Base-by-base conservation (phyloP, 345 rosid species). In the Fremontodendron californicum region DNA sequence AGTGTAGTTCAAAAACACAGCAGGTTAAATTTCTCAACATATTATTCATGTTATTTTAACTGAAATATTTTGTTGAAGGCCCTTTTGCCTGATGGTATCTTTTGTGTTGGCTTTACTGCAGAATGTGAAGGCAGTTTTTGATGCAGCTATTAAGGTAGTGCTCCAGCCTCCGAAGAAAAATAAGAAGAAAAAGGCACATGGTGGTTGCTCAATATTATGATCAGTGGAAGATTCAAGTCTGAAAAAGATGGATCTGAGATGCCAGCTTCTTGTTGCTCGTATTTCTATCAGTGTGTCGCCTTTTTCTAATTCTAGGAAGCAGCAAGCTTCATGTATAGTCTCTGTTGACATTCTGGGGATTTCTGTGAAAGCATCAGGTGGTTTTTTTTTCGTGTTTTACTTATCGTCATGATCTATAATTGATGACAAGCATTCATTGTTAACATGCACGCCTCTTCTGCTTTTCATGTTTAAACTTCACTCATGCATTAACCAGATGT, bases 71-170 rank as follows among this genome's bases (percentile, higher is more conserved):
- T 45, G 16, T 15, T 45, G 49, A 45, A 15, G 49, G 12, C 15
- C 15, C 3, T 45, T 45, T 45, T 45, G 49, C 11, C 39, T 29
- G 12, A 60, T 60, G 10, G 39, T 9, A 31, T 29, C n/a, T 60
- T 6, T 39, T 61, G 83, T 94, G 23, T 21, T 12, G 35, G 63
- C 63, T 58, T 58, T 31, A 33, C 13, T 60, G 37, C 65, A 29
- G 65, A 60, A 60, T 60, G 65, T 60, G 65, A 60, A 60, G 65
- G 65, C n/a, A 60, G 65, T 60, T 13, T 60, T 60, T 13, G 65
- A 60, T 60, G 37, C 65, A 60, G 65, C 65, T 1, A 60, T 60
- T 60, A 60, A 60, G 65, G 65, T 60, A 60, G 65, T 29, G 65
- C 65, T 60, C 19, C 65, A 60, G 39, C 65, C 65, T 27, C 65